These are phyloP conservation scores for Davidsoniella neocaledoniae DNA, from an alignment of 2,329 filamentous ascomycete species.

Conservation along the genomic window DNA sequence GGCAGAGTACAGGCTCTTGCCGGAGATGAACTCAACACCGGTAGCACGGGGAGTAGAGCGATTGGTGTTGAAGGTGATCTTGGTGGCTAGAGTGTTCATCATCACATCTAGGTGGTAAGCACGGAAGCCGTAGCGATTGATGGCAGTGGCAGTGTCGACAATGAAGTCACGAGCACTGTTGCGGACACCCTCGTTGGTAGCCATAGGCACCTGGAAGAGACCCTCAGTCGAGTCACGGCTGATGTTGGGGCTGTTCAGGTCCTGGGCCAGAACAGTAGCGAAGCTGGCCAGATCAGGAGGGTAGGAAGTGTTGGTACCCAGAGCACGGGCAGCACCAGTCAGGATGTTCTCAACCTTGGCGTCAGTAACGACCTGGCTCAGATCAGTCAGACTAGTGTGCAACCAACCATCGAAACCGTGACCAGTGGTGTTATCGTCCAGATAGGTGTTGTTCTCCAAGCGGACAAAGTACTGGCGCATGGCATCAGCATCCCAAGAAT, in stretches of 20 bases:
- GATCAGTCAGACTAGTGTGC: constrained; percentile 13
- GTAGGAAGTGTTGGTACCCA: constrained; percentile 15
- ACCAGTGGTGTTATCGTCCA: constrained; percentile 21
- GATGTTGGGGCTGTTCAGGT: constrained; percentile 17
- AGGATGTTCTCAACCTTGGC: constrained; percentile 18
- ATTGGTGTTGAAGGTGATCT: constrained; percentile 21
- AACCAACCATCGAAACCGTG: constrained; percentile 28
- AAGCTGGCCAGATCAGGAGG: constrained; percentile 16
- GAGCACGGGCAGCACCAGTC: constrained; percentile 16
- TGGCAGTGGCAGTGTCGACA: constrained; percentile 18
- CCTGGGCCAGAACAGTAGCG: constrained; percentile 16
- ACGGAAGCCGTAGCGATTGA: constrained; percentile 17
- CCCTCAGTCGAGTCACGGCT: constrained; percentile 16
- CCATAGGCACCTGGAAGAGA: constrained; percentile 42
- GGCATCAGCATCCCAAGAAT: constrained; percentile 23
- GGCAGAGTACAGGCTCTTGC: constrained; percentile 14
- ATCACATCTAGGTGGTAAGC: constrained; percentile 16
- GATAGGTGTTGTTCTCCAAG: constrained; percentile 27
- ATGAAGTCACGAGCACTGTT: constrained; percentile 40
- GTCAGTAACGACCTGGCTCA: constrained; percentile 17
- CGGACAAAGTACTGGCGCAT: constrained; percentile 27
- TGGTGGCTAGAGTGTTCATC: constrained; percentile 20
- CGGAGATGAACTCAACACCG: constrained; percentile 21
- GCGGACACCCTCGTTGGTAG: constrained; percentile 32
- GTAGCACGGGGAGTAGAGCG: constrained; percentile 19